Conservation (phyloP, 805 yeast species). For the Wickerhamomyces canadensis region DNA sequence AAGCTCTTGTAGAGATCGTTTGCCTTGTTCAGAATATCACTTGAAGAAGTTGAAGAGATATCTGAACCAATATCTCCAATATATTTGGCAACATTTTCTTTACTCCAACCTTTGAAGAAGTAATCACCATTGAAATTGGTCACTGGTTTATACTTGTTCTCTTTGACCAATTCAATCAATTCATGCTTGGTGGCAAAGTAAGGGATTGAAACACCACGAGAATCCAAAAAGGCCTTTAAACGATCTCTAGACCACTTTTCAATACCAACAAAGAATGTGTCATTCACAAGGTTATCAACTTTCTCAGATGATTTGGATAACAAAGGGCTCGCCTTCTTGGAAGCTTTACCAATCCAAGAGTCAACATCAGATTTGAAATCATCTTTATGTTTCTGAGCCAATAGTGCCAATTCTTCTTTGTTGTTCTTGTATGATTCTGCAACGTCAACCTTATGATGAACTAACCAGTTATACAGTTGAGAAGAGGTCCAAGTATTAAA, state of each 20-base stretch:
- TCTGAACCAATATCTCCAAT: constrained; percentile 26
- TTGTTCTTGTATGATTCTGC: constrained; percentile 28
- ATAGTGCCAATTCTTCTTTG: constrained; percentile 30
- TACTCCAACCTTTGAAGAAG: constrained; percentile 34
- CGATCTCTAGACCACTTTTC: constrained; percentile 43
- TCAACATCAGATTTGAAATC: constrained; percentile 34
- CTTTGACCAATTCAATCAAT: constrained; percentile 34
- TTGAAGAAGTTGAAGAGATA: constrained; percentile 17
- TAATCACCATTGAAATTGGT: constrained; percentile 23
- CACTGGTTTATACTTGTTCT: constrained; percentile 32
- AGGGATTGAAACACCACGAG: constrained; percentile 36
- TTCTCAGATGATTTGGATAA: constrained; percentile 28
- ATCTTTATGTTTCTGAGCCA: constrained; percentile 30
- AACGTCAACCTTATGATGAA: constrained; percentile 36
- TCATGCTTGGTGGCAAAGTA: constrained; percentile 34
- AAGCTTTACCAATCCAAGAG: constrained; percentile 28
- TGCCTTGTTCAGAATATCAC: constrained; percentile 19
- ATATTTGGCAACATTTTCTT: constrained; percentile 37
- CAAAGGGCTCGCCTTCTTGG: constrained; percentile 29
- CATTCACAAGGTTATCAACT: constrained; percentile 34
- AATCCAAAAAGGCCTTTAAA: constrained; percentile 34
- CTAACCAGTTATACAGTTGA: constrained; percentile 52
- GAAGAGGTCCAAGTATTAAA: constrained; percentile 48
- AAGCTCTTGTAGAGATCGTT: constrained; percentile 18
- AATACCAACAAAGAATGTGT: constrained; percentile 40